Evolutionary conservation across 2,329 filamentous ascomycete species (phyloP).

Genomic region (Botryotinia convoluta): DNA sequence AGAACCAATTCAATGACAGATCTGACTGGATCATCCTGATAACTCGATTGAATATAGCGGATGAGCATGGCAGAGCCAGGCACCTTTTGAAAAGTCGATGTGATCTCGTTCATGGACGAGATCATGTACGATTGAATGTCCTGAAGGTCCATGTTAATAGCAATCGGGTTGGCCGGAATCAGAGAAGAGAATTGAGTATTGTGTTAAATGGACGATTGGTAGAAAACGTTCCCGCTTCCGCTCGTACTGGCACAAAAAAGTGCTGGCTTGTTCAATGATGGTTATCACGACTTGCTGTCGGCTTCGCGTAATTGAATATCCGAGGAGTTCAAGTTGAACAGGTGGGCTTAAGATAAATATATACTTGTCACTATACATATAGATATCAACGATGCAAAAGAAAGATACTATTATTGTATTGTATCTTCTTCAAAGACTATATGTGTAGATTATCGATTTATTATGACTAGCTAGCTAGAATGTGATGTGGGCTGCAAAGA

Average conservation of each 20-base stretch:
- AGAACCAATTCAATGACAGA: conserved; percentile 91
- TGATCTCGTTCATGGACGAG: conserved; percentile 51
- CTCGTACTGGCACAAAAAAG: not conserved
- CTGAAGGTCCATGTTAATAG: conserved; percentile 58
- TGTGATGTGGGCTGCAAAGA: not conserved
- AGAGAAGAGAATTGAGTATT: not conserved
- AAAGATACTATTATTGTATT: not conserved
- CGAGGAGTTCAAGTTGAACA: not conserved
- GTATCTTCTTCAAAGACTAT: not conserved
- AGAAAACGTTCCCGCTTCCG: not conserved
- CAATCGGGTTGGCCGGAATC: not conserved
- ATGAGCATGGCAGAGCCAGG: conserved; percentile 92
- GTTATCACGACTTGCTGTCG: conserved; percentile 6
- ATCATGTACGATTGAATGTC: conserved; percentile 56
- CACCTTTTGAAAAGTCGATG: conserved; percentile 77
- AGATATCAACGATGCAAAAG: not conserved
- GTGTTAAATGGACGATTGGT: not conserved
- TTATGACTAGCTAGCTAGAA: not conserved
- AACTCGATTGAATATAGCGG: conserved; percentile 94
- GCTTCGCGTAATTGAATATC: conserved; percentile 18
- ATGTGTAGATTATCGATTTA: not conserved
- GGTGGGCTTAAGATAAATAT: not conserved
- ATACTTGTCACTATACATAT: not conserved
- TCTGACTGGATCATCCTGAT: conserved; percentile 94
- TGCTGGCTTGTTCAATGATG: conserved; percentile 7